Conservation (phyloP, 495 filamentous ascomycete species). For the Aspergillus indologenus region DNA sequence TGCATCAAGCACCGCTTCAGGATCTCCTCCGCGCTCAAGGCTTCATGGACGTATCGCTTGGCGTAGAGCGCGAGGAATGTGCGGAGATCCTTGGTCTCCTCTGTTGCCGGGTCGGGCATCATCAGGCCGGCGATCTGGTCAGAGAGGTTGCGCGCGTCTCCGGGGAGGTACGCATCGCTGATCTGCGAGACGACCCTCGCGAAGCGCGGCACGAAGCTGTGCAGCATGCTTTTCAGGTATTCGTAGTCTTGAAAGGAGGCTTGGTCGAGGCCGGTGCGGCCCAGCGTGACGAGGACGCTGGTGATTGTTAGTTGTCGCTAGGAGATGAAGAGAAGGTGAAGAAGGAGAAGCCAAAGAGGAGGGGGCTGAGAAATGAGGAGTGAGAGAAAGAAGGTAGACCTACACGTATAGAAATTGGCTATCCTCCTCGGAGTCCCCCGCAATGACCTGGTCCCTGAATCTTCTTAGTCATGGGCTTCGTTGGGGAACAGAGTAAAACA, state of each 20-base stretch:
- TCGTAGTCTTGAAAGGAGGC: not conserved
- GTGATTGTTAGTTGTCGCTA: not conserved
- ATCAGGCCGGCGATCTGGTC: conserved; percentile 1
- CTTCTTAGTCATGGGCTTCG: not conserved
- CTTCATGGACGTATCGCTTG: conserved; percentile 3
- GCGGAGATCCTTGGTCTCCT: not conserved
- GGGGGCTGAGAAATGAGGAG: not conserved
- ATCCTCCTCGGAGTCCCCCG: not conserved
- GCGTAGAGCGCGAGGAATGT: conserved; percentile 1
- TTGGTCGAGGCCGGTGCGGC: not conserved
- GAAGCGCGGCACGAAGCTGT: conserved; percentile 3
- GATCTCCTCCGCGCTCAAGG: not conserved
- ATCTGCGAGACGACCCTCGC: not conserved
- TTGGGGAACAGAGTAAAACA: too few species aligned
- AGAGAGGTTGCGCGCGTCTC: conserved; percentile 5
- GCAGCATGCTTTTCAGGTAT: conserved; percentile 5
- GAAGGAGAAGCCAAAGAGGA: not conserved
- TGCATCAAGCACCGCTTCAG: conserved; percentile 9
- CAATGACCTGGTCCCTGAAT: not conserved
- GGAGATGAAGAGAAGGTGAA: not conserved
- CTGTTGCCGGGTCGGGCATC: not conserved
- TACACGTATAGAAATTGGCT: not conserved
- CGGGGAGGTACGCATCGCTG: conserved; percentile 1
- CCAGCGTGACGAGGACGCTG: not conserved
- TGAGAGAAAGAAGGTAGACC: not conserved